These are phyloP conservation scores for Steccherinum ochraceum DNA, from an alignment of 768 basidiomycete genomes.

Conservation along the genomic window DNA sequence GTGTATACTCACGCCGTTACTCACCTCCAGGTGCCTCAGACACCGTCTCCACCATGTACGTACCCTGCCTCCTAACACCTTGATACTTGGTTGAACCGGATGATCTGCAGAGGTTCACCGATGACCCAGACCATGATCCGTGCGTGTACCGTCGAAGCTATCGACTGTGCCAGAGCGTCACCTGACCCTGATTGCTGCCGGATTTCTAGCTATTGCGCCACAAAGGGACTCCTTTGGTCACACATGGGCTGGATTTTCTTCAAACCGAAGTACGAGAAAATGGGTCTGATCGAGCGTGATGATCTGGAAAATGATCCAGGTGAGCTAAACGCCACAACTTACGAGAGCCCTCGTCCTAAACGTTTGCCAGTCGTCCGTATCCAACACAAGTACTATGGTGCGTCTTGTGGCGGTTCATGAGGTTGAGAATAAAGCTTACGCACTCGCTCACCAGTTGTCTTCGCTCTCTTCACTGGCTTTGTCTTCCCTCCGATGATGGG, in stretches of 20 bases:
- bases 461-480: constrained; percentile 57
- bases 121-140: constrained; percentile 65
- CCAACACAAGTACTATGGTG: constrained; percentile 67
- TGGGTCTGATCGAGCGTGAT: constrained; percentile 57
- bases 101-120: constrained; percentile 51
- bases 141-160: constrained; percentile 23
- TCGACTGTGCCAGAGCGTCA: neutral
- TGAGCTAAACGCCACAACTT: too few species aligned
- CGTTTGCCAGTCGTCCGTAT: constrained; percentile 51
- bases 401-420: constrained; percentile 3
- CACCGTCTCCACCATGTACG: constrained; percentile 73
- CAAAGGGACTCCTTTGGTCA: constrained; percentile 65
- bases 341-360: constrained; percentile 1
- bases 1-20: neutral
- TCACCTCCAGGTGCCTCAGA: constrained; percentile 50
- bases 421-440: too few species aligned
- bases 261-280: constrained; percentile 58
- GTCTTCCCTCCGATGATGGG: constrained; percentile 52
- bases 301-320: constrained; percentile 69
- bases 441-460: constrained; percentile 35
- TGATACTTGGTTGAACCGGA: neutral
- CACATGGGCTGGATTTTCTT: constrained; percentile 87
- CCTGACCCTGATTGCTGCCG: neutral
- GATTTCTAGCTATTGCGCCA: constrained; percentile 57
- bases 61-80: neutral